Evolutionary conservation across 257 asterid species (phyloP), one percentile per base, ranked within the genome.

Genomic region (Plantago major): DNA sequence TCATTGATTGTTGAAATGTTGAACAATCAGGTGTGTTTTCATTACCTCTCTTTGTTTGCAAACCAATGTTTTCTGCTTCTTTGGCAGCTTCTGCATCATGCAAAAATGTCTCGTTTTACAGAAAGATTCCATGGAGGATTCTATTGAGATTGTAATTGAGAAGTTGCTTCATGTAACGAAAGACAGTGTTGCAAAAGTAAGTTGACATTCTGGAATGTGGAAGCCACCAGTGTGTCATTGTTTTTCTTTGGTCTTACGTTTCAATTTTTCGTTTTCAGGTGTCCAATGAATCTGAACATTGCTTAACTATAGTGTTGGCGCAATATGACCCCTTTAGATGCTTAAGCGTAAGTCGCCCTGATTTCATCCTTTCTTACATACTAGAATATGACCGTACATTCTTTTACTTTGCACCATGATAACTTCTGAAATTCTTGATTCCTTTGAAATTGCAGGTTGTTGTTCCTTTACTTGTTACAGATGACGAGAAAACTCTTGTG

Each of bases 401-500:
- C 58, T 18, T 53, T 53, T n/a, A 7, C 30, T 52, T 40, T 2
- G 10, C 11, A 53, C 40, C 38, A 26, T 53, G 5, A 53, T 26
- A 9, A 3, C 12, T 26, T 52, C 58, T 52, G 58, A 52, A 52
- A 52, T 52, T 37, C 8, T 33, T 33, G 40, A 33, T 33, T 26
- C 10, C 58, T 55, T 65, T 62, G 62, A 60, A 11, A 5, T 64
- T 74, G 76, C 84, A 93, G 97, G 95, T 93, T 71, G 81, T 93
- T 73, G 95, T 87, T 74, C 99, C 99, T 30, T 79, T 90, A 76
- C 86, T 93, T 54, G 96, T 82, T 55, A 87, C 97, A 17, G 97
- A 93, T 79, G 99, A 93, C 67, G 99, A 93, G 78, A 84, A 81
- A 86, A 87, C 92, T 75, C 95, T 93, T 42, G 96, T 93, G 68